Conservation (phyloP, 2,329 filamentous ascomycete genomes). For the Microdochium bolleyi region DNA sequence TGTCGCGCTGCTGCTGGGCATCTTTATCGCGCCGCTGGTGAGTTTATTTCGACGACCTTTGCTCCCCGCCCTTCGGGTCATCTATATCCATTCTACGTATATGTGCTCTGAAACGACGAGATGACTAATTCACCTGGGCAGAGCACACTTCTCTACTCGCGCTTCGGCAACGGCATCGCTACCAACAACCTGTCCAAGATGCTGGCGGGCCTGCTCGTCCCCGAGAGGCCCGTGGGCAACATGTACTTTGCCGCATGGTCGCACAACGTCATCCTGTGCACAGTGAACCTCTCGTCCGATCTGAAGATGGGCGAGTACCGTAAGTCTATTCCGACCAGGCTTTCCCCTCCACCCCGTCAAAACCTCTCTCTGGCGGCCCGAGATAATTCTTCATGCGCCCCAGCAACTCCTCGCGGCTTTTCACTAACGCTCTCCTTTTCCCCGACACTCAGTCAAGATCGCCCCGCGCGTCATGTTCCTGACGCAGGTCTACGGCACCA, state of each 20-base stretch:
- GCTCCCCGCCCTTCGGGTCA: too few species aligned
- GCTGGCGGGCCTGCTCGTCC: conserved; percentile 42
- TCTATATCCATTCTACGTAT: too few species aligned
- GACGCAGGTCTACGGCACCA: conserved; percentile 46
- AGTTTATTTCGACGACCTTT: too few species aligned
- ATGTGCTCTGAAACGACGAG: too few species aligned
- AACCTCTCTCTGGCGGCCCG: too few species aligned
- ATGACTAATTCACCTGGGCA: conserved; percentile 10
- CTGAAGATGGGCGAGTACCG: conserved; percentile 53
- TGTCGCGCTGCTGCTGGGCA: conserved; percentile 32
- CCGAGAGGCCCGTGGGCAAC: conserved; percentile 43
- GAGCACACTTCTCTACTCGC: conserved; percentile 43
- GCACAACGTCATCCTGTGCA: conserved; percentile 44
- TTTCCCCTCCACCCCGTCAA: too few species aligned
- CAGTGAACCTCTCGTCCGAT: conserved; percentile 41
- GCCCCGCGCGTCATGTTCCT: conserved; percentile 46
- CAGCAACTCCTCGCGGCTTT: background rate
- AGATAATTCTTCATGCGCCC: fast-evolving
- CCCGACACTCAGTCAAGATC: conserved; percentile 35
- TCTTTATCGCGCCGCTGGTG: conserved; percentile 41
- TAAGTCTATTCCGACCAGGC: conserved; percentile 25
- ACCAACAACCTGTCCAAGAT: conserved; percentile 53
- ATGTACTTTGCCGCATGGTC: conserved; percentile 54
- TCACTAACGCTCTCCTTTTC: conserved; percentile 8
- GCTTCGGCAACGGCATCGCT: conserved; percentile 48